Conservation (phyloP, 1,284 basidiomycete genomes). For the Pterulicium gracile region DNA sequence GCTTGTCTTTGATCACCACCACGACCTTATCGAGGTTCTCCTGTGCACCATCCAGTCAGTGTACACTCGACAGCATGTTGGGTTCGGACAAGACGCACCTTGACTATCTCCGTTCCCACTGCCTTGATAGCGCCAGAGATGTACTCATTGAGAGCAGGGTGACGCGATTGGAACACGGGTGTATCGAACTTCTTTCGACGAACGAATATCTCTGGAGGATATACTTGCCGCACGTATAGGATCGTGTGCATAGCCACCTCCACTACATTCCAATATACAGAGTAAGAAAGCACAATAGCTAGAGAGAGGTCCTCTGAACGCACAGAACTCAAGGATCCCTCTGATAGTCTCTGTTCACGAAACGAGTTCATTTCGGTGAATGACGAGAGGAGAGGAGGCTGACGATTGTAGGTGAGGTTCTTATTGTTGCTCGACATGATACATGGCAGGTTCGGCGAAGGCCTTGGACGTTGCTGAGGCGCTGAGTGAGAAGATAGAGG, state of each 20-base stretch:
- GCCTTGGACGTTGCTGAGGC: no score
- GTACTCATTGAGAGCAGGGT: constrained; percentile 81
- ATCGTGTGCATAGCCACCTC: constrained; percentile 91
- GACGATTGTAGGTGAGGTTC: constrained; percentile 30
- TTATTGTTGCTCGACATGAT: constrained; percentile 16
- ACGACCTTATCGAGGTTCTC: constrained; percentile 66
- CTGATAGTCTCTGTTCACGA: constrained; percentile 38
- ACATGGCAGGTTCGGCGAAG: not conserved
- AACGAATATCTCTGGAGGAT: constrained; percentile 81
- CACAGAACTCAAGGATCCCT: constrained; percentile 59
- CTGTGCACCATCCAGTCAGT: no score
- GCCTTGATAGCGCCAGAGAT: constrained; percentile 74
- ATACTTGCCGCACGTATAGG: constrained; percentile 82
- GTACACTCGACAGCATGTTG: no score
- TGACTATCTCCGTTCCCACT: constrained; percentile 61
- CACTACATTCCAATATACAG: no score
- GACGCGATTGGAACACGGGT: constrained; percentile 85
- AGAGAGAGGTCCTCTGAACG: constrained; percentile 13
- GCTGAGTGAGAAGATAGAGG: no score
- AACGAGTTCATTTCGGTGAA: constrained; percentile 6
- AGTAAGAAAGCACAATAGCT: not conserved
- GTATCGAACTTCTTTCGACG: constrained; percentile 83
- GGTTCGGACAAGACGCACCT: constrained; percentile 28
- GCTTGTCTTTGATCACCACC: constrained; percentile 69
- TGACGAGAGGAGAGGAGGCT: constrained; percentile 8